Conservation (phyloP, 2,329 filamentous ascomycete genomes). For the Dactylellina leptospora region DNA sequence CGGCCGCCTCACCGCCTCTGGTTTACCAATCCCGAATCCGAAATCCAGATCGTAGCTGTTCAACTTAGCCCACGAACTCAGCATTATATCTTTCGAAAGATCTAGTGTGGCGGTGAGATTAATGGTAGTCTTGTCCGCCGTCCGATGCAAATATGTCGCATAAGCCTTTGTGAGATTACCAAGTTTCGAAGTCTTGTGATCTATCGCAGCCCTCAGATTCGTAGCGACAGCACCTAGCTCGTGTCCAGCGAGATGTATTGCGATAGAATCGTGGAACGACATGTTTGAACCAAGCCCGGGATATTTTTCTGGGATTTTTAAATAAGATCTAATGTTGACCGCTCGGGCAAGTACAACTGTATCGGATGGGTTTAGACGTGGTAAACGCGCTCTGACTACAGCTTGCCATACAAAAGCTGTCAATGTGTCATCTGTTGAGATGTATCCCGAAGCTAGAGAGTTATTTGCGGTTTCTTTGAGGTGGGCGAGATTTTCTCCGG, state of each 20-base stretch:
- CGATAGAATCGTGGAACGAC: conserved; percentile 61
- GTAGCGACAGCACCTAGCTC: conserved; percentile 61
- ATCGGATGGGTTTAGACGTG: conserved; percentile 57
- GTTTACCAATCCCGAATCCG: conserved; percentile 62
- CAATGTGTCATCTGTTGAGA: conserved; percentile 68
- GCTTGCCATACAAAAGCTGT: conserved; percentile 66
- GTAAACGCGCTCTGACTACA: conserved; percentile 61
- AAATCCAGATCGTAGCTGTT: conserved; percentile 64
- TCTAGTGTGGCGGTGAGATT: conserved; percentile 60
- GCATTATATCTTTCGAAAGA: conserved; percentile 62
- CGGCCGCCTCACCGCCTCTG: conserved; percentile 65
- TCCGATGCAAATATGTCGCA: conserved; percentile 60
- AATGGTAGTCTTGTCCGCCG: conserved; percentile 60
- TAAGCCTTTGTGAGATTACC: conserved; percentile 61
- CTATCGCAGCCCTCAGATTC: conserved; percentile 61
- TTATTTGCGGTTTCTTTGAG: conserved; percentile 62
- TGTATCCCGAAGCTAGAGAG: conserved; percentile 58
- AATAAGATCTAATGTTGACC: conserved; percentile 63
- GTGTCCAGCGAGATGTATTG: conserved; percentile 56
- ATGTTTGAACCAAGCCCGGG: conserved; percentile 65
- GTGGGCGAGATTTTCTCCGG: conserved; percentile 58
- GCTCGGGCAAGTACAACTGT: conserved; percentile 63
- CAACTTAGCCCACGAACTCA: conserved; percentile 68
- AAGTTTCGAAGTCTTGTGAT: conserved; percentile 60
- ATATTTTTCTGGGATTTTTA: conserved; percentile 63